Evolutionary conservation across 192 early-diverging fungal species (phyloP), one percentile per base, ranked within the genome.

Genomic region (Kappamyces sp.): DNA sequence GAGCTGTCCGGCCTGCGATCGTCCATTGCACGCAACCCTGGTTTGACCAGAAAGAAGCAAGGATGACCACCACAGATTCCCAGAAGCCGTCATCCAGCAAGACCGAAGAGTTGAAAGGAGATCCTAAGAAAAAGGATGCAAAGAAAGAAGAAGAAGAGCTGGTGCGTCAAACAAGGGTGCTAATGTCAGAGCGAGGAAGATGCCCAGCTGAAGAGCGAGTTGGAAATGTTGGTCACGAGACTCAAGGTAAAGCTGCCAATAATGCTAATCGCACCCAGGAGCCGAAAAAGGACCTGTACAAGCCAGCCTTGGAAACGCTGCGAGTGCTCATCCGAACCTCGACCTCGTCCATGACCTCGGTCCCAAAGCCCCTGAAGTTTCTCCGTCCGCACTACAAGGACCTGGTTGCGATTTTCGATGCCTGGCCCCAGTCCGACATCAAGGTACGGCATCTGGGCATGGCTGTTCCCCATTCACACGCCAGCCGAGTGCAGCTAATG

Each of bases 301-400:
- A 82, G 55, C 81, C 91, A 15, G 83, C 94, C 5, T 81, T 99
- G 36, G 93, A 96, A 58, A 82, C 84, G 51, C 80, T 99, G 31
- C 85, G 87, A 58, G 91, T 87, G 7, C 61, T 89, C 23, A 97
- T 99, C 70, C 88, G 92, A 51, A 93, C 94, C 5, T 88, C 92
- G 5, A 93, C 94, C 2, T 89, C 87, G 55, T 99, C 97, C 44
- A 99, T 99, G 97, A 97, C 97, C 4, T 92, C 93, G n/a, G 97
- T 97, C 3, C 94, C 97, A 49, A 99, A 99, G 70, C 94, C 94
- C 32, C 82, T 99, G 66, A 99, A 99, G 74, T 99, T 89, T 62
- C 71, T 99, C 53, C 82, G 94, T 55, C 85, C 85, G 40, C 89
- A 92, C 55, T 97, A 95, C 71, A 64, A 67, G 47, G 77, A 81